Conservation (phyloP, 2,329 filamentous ascomycete species). For the Ophiostoma populinum region DNA sequence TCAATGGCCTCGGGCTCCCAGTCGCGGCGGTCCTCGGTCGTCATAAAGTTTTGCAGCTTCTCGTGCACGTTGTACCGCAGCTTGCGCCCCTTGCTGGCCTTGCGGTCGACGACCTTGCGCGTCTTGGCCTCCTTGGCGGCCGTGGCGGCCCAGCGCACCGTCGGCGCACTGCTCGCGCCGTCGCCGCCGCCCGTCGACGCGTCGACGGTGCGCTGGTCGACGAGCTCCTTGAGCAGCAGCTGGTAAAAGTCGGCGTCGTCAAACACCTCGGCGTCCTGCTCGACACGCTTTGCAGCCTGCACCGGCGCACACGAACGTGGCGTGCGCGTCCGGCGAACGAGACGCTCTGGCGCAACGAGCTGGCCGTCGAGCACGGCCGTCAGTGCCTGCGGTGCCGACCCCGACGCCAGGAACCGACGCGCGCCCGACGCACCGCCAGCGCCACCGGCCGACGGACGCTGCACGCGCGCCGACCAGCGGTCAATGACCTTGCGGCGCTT, state of each 20-base stretch:
- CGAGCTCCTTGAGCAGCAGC: constrained; percentile 75
- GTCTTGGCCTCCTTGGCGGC: constrained; percentile 62
- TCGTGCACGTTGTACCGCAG: constrained; percentile 90
- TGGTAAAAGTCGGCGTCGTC: constrained; percentile 95
- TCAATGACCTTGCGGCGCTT: constrained; percentile 59
- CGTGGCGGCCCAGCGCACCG: constrained; percentile 48
- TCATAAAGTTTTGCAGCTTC: constrained; percentile 97
- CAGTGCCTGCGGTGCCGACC: constrained; percentile 38
- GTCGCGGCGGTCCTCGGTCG: constrained; percentile 59
- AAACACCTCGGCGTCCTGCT: constrained; percentile 51
- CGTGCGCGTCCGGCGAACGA: constrained; percentile 50
- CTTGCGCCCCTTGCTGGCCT: constrained; percentile 88
- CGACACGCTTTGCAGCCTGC: constrained; percentile 40
- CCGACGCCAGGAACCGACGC: constrained; percentile 32
- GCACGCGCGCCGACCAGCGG: constrained; percentile 78
- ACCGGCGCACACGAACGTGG: constrained; percentile 62
- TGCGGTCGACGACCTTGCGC: constrained; percentile 74
- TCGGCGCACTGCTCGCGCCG: constrained; percentile 26
- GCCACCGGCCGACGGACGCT: constrained; percentile 28
- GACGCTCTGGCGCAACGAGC: constrained; percentile 45
- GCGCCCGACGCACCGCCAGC: constrained; percentile 30
- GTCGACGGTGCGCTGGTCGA: constrained; percentile 70
- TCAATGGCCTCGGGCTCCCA: constrained; percentile 76
- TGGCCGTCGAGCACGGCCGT: constrained; percentile 53
- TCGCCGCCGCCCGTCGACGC: constrained; percentile 26